Evolutionary conservation across 805 yeast species (phyloP).

Genomic region (Yarrowia sp.): DNA sequence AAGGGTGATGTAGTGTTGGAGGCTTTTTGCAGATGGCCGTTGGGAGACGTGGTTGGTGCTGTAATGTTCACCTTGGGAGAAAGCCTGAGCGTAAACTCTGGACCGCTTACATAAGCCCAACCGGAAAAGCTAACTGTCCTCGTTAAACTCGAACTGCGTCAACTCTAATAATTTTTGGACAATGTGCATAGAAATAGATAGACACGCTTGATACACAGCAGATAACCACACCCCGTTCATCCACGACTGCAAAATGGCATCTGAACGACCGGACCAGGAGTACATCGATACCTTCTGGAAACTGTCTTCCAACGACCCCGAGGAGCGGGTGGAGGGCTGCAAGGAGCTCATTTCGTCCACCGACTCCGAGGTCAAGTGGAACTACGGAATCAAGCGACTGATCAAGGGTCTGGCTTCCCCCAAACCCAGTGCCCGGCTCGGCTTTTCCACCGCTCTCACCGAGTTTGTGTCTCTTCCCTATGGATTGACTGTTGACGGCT

Average conservation of each 20-base stretch:
- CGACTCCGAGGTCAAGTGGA: slow-evolving; percentile 57
- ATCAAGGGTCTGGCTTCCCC: slow-evolving; percentile 82
- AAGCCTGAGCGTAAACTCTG: background rate
- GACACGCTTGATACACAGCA: background rate
- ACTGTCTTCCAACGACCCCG: slow-evolving; percentile 76
- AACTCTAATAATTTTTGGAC: slow-evolving; percentile 28
- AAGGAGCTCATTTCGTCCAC: slow-evolving; percentile 69
- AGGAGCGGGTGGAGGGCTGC: slow-evolving; percentile 77
- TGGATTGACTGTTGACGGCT: slow-evolving; percentile 52
- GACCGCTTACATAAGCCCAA: background rate
- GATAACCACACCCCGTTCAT: background rate
- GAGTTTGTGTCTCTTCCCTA: slow-evolving; percentile 54
- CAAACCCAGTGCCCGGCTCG: slow-evolving; percentile 82
- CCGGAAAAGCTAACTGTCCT: background rate
- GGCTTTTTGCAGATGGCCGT: slow-evolving; percentile 33
- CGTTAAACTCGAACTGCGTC: slow-evolving; percentile 31
- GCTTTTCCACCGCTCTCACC: slow-evolving; percentile 85
- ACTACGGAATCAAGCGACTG: slow-evolving; percentile 78
- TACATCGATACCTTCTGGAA: slow-evolving; percentile 44
- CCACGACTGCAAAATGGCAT: slow-evolving; percentile 1
- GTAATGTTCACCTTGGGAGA: slow-evolving; percentile 4
- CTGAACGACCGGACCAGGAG: slow-evolving; percentile 36
- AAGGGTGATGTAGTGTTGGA: slow-evolving; percentile 37
- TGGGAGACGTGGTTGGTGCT: slow-evolving; percentile 39
- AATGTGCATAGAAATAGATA: slow-evolving; percentile 2